phyloP scores from a whole-genome alignment of 805 yeast species.

The Pichia rugopelliculosa region DNA sequence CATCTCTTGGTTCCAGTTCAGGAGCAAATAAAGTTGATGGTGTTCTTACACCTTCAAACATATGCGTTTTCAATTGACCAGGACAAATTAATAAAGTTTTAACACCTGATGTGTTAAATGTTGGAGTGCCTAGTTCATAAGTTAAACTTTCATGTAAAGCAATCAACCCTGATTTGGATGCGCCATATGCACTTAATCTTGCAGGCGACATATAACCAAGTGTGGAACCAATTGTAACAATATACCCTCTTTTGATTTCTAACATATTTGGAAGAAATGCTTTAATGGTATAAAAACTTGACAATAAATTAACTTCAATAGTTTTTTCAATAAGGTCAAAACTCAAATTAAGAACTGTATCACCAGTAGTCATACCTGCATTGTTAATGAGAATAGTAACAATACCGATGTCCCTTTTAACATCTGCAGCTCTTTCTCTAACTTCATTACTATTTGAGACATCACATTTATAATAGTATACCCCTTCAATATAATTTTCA shows the following conservation, averaged over 20 bases:
- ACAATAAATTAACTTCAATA: conserved; percentile 59
- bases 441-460: conserved; percentile 50
- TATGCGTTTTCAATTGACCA: conserved; percentile 71
- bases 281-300: conserved; percentile 64
- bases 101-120: conserved; percentile 42
- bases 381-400: conserved; percentile 74
- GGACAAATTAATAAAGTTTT: conserved; percentile 76
- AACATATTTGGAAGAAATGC: conserved; percentile 72
- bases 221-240: conserved; percentile 77
- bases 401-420: conserved; percentile 44
- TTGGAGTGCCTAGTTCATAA: conserved; percentile 54
- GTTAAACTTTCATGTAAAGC: conserved; percentile 79
- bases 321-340: conserved; percentile 55
- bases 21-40: conserved; percentile 80
- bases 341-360: conserved; percentile 44
- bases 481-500: conserved; percentile 30
- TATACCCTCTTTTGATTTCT: conserved; percentile 52
- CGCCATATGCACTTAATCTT: conserved; percentile 73
- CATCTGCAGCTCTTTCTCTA: conserved; percentile 29
- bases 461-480: conserved; percentile 60
- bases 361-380: conserved; percentile 69
- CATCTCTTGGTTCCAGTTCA: conserved; percentile 57
- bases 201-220: conserved; percentile 85
- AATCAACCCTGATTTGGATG: conserved; percentile 80
- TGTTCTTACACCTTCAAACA: conserved; percentile 65